Evolutionary conservation across 768 basidiomycete species (phyloP).

Genomic region (Gymnopilus junonius): DNA sequence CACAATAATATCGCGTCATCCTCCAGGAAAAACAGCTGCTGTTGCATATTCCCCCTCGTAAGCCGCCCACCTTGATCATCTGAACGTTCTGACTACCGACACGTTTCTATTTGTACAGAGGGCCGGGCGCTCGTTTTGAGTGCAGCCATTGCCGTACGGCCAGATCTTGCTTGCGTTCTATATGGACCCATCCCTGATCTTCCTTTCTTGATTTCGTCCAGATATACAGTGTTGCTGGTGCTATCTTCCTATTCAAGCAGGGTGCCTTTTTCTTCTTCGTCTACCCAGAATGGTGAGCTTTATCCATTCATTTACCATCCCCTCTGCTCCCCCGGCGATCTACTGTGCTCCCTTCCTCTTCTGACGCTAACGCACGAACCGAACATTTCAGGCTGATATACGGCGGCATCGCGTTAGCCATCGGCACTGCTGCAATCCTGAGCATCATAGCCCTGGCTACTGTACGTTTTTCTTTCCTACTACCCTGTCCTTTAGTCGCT

Average conservation of each 20-base stretch:
- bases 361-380: not conserved
- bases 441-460: constrained; percentile 64
- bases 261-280: constrained; percentile 70
- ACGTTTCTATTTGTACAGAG: constrained; percentile 49
- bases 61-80: constrained; percentile 28
- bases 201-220: constrained; percentile 29
- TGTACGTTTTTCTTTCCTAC: constrained; percentile 41
- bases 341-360: not conserved
- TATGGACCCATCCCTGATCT: constrained; percentile 1
- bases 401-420: constrained; percentile 62
- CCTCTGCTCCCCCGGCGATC: not conserved
- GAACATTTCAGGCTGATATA: constrained; percentile 69
- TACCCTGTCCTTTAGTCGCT: constrained; percentile 10
- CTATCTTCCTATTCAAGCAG: constrained; percentile 61
- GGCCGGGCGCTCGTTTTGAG: constrained; percentile 76
- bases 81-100: constrained; percentile 6
- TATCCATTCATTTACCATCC: no score
- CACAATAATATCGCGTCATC: no score
- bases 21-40: constrained; percentile 77
- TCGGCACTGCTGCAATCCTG: constrained; percentile 54
- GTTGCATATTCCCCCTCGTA: constrained; percentile 74
- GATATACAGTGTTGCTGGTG: constrained; percentile 70
- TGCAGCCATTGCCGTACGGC: constrained; percentile 61
- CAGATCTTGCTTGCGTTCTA: constrained; percentile 5
- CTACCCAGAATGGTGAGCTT: constrained; percentile 64